phyloP scores from a whole-genome alignment of 805 yeast genomes.

The Soucietia sequanensis region DNA sequence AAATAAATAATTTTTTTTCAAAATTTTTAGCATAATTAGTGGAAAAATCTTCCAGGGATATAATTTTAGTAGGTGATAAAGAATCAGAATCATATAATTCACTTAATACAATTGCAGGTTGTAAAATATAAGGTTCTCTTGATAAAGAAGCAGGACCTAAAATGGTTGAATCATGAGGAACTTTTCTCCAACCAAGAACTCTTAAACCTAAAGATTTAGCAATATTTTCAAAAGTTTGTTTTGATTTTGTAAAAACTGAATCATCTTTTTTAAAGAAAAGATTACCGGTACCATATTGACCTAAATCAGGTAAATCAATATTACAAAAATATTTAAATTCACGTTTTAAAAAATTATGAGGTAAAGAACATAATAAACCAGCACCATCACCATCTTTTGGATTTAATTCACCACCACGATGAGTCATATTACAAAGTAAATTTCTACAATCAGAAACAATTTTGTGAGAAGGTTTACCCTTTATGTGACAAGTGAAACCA shows the following conservation, averaged over 20 bases:
- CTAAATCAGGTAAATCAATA: conserved; percentile 68
- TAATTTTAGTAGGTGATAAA: conserved; percentile 25
- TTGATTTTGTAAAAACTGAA: conserved; percentile 64
- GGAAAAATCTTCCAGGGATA: conserved; percentile 54
- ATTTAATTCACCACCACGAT: conserved; percentile 97
- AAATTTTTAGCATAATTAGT: conserved; percentile 58
- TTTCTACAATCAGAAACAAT: conserved; percentile 87
- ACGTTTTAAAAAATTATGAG: conserved; percentile 80
- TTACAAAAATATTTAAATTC: conserved; percentile 76
- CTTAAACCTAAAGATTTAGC: conserved; percentile 74
- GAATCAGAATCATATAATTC: conserved; percentile 23
- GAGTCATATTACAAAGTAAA: conserved; percentile 95
- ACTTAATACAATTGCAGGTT: conserved; percentile 81
- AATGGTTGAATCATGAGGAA: conserved; percentile 92
- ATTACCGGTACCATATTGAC: conserved; percentile 95
- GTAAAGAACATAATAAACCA: conserved; percentile 90
- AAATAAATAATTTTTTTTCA: conserved; percentile 78
- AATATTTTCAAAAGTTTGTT: conserved; percentile 74
- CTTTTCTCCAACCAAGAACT: conserved; percentile 92
- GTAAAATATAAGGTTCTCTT: conserved; percentile 87
- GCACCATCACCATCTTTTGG: conserved; percentile 99
- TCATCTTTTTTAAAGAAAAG: conserved; percentile 88
- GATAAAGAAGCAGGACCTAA: conserved; percentile 93
- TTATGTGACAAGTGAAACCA: conserved; percentile 93
- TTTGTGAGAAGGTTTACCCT: conserved; percentile 84